phyloP scores from a whole-genome alignment of 148 eudicot species.

The Gaultheria prostrata region DNA sequence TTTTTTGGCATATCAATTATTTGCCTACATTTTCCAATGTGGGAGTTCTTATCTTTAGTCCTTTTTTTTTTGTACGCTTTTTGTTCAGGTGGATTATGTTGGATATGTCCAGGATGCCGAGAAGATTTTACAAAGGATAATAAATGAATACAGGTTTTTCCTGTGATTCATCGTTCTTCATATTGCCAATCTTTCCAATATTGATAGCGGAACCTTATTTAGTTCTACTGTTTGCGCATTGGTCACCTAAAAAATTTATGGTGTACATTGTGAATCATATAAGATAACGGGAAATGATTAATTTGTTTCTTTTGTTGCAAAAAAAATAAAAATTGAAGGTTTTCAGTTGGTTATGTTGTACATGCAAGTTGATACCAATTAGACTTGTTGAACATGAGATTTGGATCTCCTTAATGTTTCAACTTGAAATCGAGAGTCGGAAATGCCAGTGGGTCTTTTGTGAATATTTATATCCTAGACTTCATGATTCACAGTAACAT shows the following conservation, averaged over 20 bases:
- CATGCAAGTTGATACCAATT: not conserved
- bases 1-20: not conserved
- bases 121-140: conserved; percentile 57
- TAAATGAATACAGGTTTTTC: conserved; percentile 66
- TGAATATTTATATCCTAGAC: not conserved
- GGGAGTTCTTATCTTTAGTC: conserved; percentile 19
- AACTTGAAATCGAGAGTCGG: not conserved
- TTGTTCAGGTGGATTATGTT: conserved; percentile 81
- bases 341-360: not conserved
- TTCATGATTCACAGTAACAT: not conserved
- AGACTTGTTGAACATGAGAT: not conserved
- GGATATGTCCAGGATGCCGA: conserved; percentile 72
- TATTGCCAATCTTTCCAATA: not conserved
- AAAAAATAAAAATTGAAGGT: not conserved
- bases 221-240: not conserved
- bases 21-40: not conserved
- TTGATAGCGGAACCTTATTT: not conserved
- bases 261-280: not conserved
- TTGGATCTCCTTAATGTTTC: not conserved
- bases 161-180: conserved; percentile 4
- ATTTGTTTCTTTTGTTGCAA: not conserved
- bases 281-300: not conserved
- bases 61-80: conserved; percentile 15
- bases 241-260: not conserved
- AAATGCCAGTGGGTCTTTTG: conserved; percentile 2